Conservation (phyloP, 768 basidiomycete species). For the Mycena albidolilacea region DNA sequence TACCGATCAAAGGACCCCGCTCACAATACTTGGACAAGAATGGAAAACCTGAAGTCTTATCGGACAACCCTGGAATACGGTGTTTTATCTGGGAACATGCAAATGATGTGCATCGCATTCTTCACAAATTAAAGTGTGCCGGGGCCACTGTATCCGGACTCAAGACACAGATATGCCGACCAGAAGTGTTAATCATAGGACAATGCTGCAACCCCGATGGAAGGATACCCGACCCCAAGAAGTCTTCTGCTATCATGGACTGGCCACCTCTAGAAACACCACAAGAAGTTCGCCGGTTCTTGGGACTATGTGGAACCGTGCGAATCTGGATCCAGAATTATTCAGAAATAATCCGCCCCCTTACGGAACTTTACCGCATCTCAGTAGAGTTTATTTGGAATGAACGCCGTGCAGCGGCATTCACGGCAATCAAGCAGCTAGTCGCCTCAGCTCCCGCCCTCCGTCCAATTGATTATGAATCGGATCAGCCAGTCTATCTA, state of each 20-base stretch:
- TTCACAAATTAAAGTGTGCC: constrained; percentile 45
- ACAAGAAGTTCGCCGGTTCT: constrained; percentile 35
- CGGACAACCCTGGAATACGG: constrained; percentile 37
- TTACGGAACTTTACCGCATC: constrained; percentile 38
- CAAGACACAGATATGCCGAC: constrained; percentile 18
- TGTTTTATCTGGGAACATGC: constrained; percentile 49
- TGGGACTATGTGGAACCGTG: constrained; percentile 47
- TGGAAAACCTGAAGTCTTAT: constrained; percentile 36
- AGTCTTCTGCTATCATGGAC: not conserved
- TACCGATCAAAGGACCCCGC: constrained; percentile 46
- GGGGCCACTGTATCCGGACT: constrained; percentile 51
- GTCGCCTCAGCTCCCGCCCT: constrained; percentile 46
- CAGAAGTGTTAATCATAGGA: constrained; percentile 41
- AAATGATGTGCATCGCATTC: constrained; percentile 45
- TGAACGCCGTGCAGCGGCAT: constrained; percentile 40
- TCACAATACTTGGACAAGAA: constrained; percentile 42
- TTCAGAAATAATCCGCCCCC: constrained; percentile 22
- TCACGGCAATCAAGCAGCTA: constrained; percentile 46
- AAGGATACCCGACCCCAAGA: not conserved
- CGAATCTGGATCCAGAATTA: constrained; percentile 43
- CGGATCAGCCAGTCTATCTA: constrained; percentile 43
- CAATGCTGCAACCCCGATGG: not conserved
- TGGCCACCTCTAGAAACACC: not conserved
- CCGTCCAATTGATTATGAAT: constrained; percentile 50
- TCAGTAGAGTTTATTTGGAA: constrained; percentile 43